Conservation (phyloP, 2,329 filamentous ascomycete genomes). For the Cadophora sp. region DNA sequence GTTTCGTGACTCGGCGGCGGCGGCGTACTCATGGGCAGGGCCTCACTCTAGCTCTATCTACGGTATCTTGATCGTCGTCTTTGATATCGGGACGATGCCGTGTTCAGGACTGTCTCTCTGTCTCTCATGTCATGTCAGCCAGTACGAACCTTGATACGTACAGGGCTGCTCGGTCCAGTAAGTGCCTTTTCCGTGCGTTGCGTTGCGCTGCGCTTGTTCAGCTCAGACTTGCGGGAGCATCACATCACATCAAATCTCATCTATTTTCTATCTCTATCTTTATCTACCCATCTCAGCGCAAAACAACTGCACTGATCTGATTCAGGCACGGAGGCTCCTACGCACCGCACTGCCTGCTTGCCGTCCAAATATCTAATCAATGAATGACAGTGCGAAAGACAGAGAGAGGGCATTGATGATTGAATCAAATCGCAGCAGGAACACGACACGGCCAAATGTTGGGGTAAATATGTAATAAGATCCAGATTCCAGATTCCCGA, state of each 20-base stretch:
- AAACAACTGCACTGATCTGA: conserved; percentile 12
- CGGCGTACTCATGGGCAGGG: no score
- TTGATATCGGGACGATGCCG: conserved; percentile 7
- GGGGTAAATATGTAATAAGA: conserved; percentile 6
- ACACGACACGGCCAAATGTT: not conserved
- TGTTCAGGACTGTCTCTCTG: not conserved
- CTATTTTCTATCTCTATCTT: not conserved
- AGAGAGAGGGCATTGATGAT: not conserved
- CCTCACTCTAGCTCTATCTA: no score
- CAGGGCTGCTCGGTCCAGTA: not conserved
- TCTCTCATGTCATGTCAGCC: no score
- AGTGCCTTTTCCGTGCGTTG: not conserved
- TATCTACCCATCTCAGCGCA: not conserved
- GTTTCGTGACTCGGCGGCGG: not conserved
- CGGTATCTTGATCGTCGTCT: not conserved
- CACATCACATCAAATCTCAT: conserved; percentile 1
- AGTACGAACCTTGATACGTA: no score
- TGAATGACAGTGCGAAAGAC: not conserved
- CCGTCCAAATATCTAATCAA: conserved; percentile 13
- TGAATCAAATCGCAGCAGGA: not conserved
- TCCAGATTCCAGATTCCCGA: conserved; percentile 7
- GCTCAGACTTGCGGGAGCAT: conserved; percentile 12
- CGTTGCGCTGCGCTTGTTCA: conserved; percentile 5
- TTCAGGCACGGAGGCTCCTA: conserved; percentile 13
- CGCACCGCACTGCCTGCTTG: conserved; percentile 11